phyloP scores from a whole-genome alignment of 2,329 filamentous ascomycete species.

The Ambrosiella cleistominuta region DNA sequence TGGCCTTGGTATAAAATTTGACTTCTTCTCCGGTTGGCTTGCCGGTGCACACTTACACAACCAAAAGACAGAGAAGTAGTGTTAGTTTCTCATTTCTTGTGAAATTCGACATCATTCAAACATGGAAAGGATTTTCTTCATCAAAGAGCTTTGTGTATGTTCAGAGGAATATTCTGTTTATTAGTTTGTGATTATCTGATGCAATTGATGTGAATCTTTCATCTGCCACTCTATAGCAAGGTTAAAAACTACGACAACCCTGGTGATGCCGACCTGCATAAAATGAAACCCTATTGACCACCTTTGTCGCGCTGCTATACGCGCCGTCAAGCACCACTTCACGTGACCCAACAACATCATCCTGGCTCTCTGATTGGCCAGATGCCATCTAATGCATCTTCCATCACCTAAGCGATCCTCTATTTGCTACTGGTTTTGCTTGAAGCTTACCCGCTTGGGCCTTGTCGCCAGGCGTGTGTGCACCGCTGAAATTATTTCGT shows the following conservation, averaged over 20 bases:
- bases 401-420: constrained; percentile 1
- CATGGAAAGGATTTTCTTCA: too few species aligned
- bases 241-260: neutral
- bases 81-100: too few species aligned
- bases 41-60: too few species aligned
- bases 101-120: too few species aligned
- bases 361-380: constrained; percentile 1
- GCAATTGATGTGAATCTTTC: too few species aligned
- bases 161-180: too few species aligned
- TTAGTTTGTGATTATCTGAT: too few species aligned
- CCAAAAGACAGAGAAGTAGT: too few species aligned
- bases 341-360: constrained; percentile 1
- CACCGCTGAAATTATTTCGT: neutral
- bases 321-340: neutral
- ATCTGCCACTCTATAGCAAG: neutral
- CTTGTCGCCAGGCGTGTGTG: neutral
- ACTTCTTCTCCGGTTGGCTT: too few species aligned
- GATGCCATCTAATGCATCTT: neutral
- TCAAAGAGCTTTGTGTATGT: too few species aligned
- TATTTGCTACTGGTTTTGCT: neutral
- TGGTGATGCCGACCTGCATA: neutral
- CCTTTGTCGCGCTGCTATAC: constrained; percentile 4
- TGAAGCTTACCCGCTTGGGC: constrained; percentile 2
- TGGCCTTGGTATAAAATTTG: too few species aligned
- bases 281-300: neutral